A percentile compares a stretch with the other conserved stretches of the same genome.
phyloP scores from a whole-genome alignment of 202 grass and related monocot species.

The Elaeis oleifera region DNA sequence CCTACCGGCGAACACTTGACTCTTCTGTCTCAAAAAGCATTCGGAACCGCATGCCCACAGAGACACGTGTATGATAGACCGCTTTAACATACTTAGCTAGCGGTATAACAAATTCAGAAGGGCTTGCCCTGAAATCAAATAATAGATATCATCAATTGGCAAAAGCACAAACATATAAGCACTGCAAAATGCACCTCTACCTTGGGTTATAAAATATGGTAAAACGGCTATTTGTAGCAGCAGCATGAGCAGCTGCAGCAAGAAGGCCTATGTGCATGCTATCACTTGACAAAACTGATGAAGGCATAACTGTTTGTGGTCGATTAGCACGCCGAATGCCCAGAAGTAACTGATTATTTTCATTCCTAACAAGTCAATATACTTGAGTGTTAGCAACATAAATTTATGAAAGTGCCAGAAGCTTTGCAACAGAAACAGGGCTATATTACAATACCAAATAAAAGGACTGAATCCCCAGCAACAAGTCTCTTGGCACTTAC shows the following conservation, averaged over 20 bases:
- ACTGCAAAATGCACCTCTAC: conserved; percentile 20
- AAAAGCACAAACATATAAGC: not conserved
- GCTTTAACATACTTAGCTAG: conserved; percentile 94
- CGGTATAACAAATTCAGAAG: conserved; percentile 95
- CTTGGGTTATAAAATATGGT: conserved; percentile 99
- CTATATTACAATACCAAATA: conserved; percentile 57
- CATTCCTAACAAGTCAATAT: conserved; percentile 56
- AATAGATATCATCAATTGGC: conserved; percentile 14
- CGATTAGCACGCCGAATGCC: conserved; percentile 86
- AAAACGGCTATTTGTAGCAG: conserved; percentile 92
- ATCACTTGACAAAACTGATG: conserved; percentile 92
- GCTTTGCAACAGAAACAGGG: too few species aligned
- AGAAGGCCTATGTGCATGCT: conserved; percentile 99
- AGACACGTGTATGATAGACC: conserved; percentile 93
- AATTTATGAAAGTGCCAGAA: not conserved
- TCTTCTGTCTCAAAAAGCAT: conserved; percentile 99
- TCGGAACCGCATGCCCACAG: conserved; percentile 96
- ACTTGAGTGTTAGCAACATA: conserved; percentile 1
- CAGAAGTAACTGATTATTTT: conserved; percentile 92
- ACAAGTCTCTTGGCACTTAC: conserved; percentile 93
- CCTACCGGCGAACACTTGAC: conserved; percentile 82
- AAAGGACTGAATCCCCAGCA: conserved; percentile 91
- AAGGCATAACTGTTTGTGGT: conserved; percentile 94
- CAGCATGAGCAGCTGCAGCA: conserved; percentile 94
- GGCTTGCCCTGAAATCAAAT: conserved; percentile 69